Evolutionary conservation across 2,329 filamentous ascomycete genomes (phyloP).

Genomic region (Didymosphaeria variabile): DNA sequence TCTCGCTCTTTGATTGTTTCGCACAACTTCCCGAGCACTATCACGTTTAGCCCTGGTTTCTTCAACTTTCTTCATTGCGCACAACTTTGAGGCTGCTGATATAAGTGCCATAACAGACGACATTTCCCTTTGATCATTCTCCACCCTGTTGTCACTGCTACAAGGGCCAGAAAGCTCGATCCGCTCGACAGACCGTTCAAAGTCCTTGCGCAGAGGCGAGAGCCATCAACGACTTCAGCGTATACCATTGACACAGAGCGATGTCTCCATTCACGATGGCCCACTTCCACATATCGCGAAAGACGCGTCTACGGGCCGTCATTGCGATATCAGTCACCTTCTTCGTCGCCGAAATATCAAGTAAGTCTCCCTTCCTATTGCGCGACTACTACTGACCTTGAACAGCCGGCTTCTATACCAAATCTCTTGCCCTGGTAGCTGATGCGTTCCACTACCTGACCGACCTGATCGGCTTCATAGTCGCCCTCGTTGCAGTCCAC

Average conservation of each 20-base stretch:
- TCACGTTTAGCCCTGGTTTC: too few relatives aligned
- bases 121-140: too few relatives aligned
- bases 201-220: neutral
- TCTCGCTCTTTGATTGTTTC: neutral
- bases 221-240: neutral
- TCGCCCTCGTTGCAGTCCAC: conserved; percentile 71
- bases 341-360: conserved; percentile 58
- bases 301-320: conserved; percentile 47
- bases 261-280: neutral
- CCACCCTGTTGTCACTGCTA: too few relatives aligned
- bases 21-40: neutral
- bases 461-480: conserved; percentile 73
- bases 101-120: neutral
- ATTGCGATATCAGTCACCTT: conserved; percentile 59
- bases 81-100: neutral
- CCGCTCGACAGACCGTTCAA: too few relatives aligned
- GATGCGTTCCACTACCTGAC: conserved; percentile 84
- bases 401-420: conserved; percentile 72
- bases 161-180: neutral
- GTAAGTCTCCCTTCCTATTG: conserved; percentile 30
- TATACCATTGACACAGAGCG: neutral
- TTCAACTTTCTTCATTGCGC: neutral
- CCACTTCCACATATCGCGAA: conserved; percentile 39
- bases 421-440: conserved; percentile 75
- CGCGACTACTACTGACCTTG: conserved; percentile 5